Conservation (phyloP, 768 basidiomycete species). For the Leucocoprinus sp. region DNA sequence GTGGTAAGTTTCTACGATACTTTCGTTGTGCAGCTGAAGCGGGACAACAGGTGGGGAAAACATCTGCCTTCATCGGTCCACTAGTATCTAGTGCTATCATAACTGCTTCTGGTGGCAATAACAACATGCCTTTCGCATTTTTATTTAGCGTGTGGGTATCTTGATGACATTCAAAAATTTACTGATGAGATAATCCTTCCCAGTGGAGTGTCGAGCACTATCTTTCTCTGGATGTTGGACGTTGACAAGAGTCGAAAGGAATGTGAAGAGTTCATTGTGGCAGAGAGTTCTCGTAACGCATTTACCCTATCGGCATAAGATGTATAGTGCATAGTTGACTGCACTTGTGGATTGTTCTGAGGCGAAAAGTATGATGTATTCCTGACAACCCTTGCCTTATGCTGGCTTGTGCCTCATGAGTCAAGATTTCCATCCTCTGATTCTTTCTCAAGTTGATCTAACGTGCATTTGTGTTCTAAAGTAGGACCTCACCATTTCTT, state of each 20-base stretch:
- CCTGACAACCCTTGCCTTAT: too few species aligned
- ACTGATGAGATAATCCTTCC: neutral
- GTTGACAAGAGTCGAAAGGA: slow-evolving; percentile 55
- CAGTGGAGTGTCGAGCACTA: slow-evolving; percentile 44
- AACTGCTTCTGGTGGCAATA: slow-evolving; percentile 54
- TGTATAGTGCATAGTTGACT: neutral
- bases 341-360: too few species aligned
- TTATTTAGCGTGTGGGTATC: slow-evolving; percentile 56
- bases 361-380: too few species aligned
- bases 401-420: too few species aligned
- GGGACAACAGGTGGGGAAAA: slow-evolving; percentile 51
- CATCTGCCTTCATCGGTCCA: slow-evolving; percentile 70
- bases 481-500: too few species aligned
- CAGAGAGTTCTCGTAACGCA: slow-evolving; percentile 32
- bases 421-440: too few species aligned
- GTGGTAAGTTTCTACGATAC: slow-evolving; percentile 32
- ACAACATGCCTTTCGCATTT: slow-evolving; percentile 73
- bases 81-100: slow-evolving; percentile 72
- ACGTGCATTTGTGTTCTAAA: too few species aligned
- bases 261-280: slow-evolving; percentile 52
- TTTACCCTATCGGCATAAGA: slow-evolving; percentile 12
- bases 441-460: too few species aligned
- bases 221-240: slow-evolving; percentile 58
- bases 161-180: neutral
- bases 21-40: neutral